Conservation (phyloP, 2,329 filamentous ascomycete genomes). For the Penicillium glabrum region DNA sequence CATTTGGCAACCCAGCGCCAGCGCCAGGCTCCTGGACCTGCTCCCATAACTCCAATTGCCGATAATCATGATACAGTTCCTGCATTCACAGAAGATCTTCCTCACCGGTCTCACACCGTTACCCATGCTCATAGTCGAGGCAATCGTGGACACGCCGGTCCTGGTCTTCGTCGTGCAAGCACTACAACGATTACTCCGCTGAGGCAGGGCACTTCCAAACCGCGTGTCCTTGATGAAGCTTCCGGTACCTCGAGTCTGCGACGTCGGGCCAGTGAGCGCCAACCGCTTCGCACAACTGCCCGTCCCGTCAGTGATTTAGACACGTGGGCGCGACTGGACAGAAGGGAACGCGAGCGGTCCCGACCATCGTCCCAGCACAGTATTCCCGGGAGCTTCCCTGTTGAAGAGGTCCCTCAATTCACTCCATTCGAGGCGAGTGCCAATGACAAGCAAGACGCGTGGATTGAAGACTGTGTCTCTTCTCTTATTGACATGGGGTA, state of each 20-base stretch:
- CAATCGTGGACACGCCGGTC: neutral
- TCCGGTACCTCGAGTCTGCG: slow-evolving; percentile 13
- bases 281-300: slow-evolving; percentile 14
- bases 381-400: slow-evolving; percentile 28
- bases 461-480: slow-evolving; percentile 39
- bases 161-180: slow-evolving; percentile 21
- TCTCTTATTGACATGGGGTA: slow-evolving; percentile 44
- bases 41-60: neutral
- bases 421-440: neutral
- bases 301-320: slow-evolving; percentile 1
- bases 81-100: slow-evolving; percentile 9
- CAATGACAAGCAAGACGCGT: neutral
- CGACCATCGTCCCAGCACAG: slow-evolving; percentile 6
- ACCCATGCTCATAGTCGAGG: neutral
- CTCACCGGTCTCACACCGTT: slow-evolving; percentile 4
- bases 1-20: slow-evolving; percentile 25
- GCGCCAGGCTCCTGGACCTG: slow-evolving; percentile 2
- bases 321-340: slow-evolving; percentile 21
- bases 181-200: slow-evolving; percentile 24
- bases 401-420: slow-evolving; percentile 10
- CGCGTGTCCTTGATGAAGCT: neutral
- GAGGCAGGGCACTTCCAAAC: neutral
- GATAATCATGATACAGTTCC: neutral
- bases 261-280: slow-evolving; percentile 30
- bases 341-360: slow-evolving; percentile 16